Conservation (phyloP, 495 filamentous ascomycete species). For the Penicillium argentinense region DNA sequence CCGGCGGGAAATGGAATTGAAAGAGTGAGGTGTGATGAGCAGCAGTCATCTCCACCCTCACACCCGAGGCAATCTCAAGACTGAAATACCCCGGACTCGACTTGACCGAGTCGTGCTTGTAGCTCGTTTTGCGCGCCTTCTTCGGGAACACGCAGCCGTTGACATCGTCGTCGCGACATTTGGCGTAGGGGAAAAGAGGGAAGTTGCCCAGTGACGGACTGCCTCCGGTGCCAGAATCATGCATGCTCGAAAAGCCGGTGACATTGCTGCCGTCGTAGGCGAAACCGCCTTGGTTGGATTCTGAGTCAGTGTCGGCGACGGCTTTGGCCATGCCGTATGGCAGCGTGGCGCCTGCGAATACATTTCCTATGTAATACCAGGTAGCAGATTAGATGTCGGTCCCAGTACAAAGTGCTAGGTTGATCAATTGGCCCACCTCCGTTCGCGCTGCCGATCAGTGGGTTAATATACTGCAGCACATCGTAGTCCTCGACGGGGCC, state of each 20-base stretch:
- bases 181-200: conserved; percentile 66
- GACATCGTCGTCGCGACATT: conserved; percentile 62
- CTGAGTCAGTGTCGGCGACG: conserved; percentile 68
- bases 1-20: conserved; percentile 61
- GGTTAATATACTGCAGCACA: conserved; percentile 52
- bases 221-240: conserved; percentile 74
- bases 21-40: conserved; percentile 64
- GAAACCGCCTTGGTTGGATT: conserved; percentile 71
- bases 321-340: conserved; percentile 80
- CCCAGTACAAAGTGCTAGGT: not conserved
- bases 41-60: conserved; percentile 63
- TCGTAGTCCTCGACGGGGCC: conserved; percentile 33
- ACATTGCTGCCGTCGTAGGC: conserved; percentile 64
- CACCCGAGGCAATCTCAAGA: conserved; percentile 57
- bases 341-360: conserved; percentile 73
- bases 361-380: conserved; percentile 53
- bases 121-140: conserved; percentile 44
- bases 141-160: conserved; percentile 68
- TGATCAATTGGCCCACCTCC: conserved; percentile 44
- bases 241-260: conserved; percentile 72
- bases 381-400: not conserved
- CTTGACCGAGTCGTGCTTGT: conserved; percentile 54
- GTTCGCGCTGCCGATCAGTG: conserved; percentile 59
- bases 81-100: conserved; percentile 71
- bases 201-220: conserved; percentile 75